These are phyloP conservation scores for Kwoniella sp. DNA, from an alignment of 768 basidiomycete genomes.

Conservation along the genomic window DNA sequence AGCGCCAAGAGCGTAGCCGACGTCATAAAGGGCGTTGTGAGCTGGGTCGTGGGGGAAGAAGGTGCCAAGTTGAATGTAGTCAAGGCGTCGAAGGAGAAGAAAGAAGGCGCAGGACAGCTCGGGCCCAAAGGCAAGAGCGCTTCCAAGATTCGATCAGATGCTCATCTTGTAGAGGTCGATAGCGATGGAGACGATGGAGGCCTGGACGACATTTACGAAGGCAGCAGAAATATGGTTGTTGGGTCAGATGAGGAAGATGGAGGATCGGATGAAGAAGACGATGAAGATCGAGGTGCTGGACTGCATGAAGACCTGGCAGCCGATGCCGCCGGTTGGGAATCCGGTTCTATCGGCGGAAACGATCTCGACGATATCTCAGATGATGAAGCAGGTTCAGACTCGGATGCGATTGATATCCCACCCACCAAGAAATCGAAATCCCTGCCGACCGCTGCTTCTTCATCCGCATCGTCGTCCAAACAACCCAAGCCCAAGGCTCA, in stretches of 20 bases:
- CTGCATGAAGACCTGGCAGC: slow-evolving; percentile 30
- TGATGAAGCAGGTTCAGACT: slow-evolving; percentile 32
- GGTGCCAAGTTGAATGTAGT: slow-evolving; percentile 36
- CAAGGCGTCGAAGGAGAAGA: slow-evolving; percentile 28
- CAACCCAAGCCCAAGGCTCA: slow-evolving; percentile 6
- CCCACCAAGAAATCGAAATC: slow-evolving; percentile 19
- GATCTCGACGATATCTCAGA: slow-evolving; percentile 30
- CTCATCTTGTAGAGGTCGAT: slow-evolving; percentile 26
- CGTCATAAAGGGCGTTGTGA: slow-evolving; percentile 63
- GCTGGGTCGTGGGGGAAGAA: slow-evolving; percentile 58
- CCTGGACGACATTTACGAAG: slow-evolving; percentile 22
- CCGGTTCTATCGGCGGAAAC: slow-evolving; percentile 57
- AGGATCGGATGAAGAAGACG: slow-evolving; percentile 52
- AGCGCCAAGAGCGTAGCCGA: slow-evolving; percentile 75
- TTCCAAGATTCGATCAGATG: neutral
- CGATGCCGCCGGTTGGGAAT: slow-evolving; percentile 57
- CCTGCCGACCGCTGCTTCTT: neutral
- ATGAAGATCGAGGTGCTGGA: slow-evolving; percentile 42
- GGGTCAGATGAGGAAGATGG: slow-evolving; percentile 49
- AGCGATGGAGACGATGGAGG: slow-evolving; percentile 25
- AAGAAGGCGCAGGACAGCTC: slow-evolving; percentile 34
- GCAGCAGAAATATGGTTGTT: slow-evolving; percentile 49
- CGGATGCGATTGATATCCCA: slow-evolving; percentile 11
- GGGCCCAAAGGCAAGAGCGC: neutral
- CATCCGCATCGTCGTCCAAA: neutral